A percentile compares a stretch with the other conserved stretches of the same genome.
Conservation (phyloP, 2,329 filamentous ascomycete genomes). For the Cladophialophora psammophila region DNA sequence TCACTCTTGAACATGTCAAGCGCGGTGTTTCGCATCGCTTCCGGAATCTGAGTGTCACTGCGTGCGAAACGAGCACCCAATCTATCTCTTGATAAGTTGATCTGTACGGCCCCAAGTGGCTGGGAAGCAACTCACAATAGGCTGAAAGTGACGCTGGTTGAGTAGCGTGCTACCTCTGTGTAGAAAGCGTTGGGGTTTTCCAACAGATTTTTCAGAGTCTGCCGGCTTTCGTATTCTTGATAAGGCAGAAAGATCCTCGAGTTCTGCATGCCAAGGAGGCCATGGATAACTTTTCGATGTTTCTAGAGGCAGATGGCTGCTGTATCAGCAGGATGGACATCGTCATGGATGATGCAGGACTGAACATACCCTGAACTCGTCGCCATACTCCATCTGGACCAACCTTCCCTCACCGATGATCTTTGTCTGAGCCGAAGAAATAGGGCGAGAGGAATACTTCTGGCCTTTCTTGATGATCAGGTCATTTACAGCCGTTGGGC, state of each 20-base stretch:
- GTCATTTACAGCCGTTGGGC: conserved; percentile 24
- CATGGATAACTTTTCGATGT: conserved; percentile 25
- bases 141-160: conserved; percentile 30
- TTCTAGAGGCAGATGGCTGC: conserved; percentile 6
- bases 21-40: conserved; percentile 21
- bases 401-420: conserved; percentile 23
- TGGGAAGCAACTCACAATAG: conserved; percentile 17
- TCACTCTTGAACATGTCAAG: conserved; percentile 23
- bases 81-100: not conserved
- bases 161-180: conserved; percentile 26
- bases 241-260: conserved; percentile 27
- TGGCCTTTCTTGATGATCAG: conserved; percentile 27
- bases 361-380: conserved; percentile 25
- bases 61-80: conserved; percentile 24
- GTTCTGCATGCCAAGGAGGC: conserved; percentile 26
- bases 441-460: conserved; percentile 26
- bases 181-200: conserved; percentile 19
- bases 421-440: conserved; percentile 17
- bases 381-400: conserved; percentile 25
- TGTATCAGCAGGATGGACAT: not conserved
- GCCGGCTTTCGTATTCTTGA: conserved; percentile 30
- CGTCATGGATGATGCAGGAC: not conserved
- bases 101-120: not conserved
- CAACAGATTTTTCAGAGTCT: conserved; percentile 28
- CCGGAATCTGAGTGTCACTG: conserved; percentile 20